Base-by-base conservation (phyloP, 495 filamentous ascomycete genomes). In the Hyphodiscus hymeniophilus region DNA sequence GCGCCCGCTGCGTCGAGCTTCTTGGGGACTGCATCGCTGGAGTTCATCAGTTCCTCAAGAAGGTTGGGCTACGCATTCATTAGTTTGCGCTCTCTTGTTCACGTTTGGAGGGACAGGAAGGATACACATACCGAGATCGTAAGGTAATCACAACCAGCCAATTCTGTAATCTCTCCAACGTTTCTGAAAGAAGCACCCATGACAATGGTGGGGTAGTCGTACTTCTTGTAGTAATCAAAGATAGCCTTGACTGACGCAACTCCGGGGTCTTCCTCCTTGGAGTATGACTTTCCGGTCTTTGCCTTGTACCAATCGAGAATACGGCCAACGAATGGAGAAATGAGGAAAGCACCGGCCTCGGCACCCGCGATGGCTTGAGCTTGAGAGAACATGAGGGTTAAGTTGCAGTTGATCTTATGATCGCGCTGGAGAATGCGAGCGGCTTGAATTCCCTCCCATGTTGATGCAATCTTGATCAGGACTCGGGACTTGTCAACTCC, bases 211-310 rank as follows among this genome's bases (percentile, higher is more conserved):
- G 92, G 90, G 81, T 99, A 96, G 62, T 85, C 89, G 69, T 75
- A 84, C 77, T 96, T 99, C 87, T 99, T 99, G 82, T 99, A 99
- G 85, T 99, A 99, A 76, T 99, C 94, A 84, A 85, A 99, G 77
- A 99, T 99, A 65, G 58, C 61, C 79, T 95, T 79, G 60, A 99
- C 94, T 58, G 83, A 89, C 75, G 89, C 82, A 71, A 99, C 92
- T 71, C 92, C 92, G 45, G 92, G 92, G 77, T 99, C 92, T 58
- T 97, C 89, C 64, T 84, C 63, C 59, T 86, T 72, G 60, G 74
- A 60, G 80, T 89, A 99, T 39, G 90, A 84, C 76, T 89, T 92
- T 80, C 94, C 94, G 60, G 84, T 89, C 51, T 82, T 73, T 42
- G 87, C 87, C 85, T 99, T 99, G 82, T 85, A 95, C 91, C 91